Conservation (phyloP, 2,329 filamentous ascomycete genomes). For the Lecanicillium sp. region DNA sequence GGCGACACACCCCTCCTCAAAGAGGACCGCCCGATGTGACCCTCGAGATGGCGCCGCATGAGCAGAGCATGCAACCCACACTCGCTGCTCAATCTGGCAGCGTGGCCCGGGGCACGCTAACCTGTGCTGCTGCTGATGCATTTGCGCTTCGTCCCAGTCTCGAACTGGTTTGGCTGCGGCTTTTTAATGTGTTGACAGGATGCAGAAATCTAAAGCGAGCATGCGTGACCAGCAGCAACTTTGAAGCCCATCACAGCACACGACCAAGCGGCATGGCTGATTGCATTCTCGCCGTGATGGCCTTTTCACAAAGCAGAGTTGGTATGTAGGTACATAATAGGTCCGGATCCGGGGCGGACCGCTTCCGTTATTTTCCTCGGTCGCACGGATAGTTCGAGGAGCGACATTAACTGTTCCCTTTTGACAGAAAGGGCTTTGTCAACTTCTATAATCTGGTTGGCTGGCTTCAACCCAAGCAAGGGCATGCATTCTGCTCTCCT, state of each 20-base stretch:
- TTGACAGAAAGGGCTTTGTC: no score
- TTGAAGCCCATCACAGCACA: not conserved
- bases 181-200: no score
- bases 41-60: not conserved
- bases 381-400: no score
- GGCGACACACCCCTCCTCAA: no score
- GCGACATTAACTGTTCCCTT: no score
- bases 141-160: not conserved
- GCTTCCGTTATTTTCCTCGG: not conserved
- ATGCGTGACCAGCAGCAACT: not conserved
- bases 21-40: not conserved
- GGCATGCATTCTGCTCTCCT: no score
- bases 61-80: not conserved
- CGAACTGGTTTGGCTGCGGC: no score
- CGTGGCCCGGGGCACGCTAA: not conserved
- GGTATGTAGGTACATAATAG: not conserved
- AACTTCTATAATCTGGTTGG: no score
- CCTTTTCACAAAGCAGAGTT: no score
- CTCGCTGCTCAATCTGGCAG: not conserved
- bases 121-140: not conserved
- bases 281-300: no score
- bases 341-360: not conserved
- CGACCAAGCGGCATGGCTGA: not conserved
- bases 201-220: no score
- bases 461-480: no score